phyloP scores from a whole-genome alignment of 805 yeast genomes.

The Barnettozyma sucrosica region DNA sequence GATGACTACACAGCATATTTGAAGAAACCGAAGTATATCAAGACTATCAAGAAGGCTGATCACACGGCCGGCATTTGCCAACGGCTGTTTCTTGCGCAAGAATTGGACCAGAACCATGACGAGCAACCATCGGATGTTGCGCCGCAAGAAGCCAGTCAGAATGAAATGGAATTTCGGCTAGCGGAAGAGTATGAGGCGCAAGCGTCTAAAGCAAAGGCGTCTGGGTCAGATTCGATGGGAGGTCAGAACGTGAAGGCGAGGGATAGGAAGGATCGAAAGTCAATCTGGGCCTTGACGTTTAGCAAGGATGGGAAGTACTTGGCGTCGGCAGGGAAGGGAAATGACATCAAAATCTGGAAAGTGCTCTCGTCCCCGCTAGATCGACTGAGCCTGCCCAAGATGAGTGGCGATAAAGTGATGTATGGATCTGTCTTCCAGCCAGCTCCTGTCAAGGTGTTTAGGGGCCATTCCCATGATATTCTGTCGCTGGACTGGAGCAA shows the following conservation, averaged over 20 bases:
- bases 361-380: slow-evolving; percentile 71
- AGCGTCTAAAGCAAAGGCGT: not conserved
- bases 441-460: slow-evolving; percentile 51
- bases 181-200: slow-evolving; percentile 6
- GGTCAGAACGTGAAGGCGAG: slow-evolving; percentile 11
- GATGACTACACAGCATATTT: slow-evolving; percentile 38
- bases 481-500: slow-evolving; percentile 84
- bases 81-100: slow-evolving; percentile 62
- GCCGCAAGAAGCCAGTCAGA: not conserved
- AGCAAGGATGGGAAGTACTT: slow-evolving; percentile 74
- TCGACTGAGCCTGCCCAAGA: slow-evolving; percentile 32
- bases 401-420: slow-evolving; percentile 15
- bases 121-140: not conserved
- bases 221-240: slow-evolving; percentile 7
- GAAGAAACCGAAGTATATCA: slow-evolving; percentile 50
- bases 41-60: slow-evolving; percentile 41
- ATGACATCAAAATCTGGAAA: slow-evolving; percentile 65
- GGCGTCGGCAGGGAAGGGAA: slow-evolving; percentile 81
- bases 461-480: slow-evolving; percentile 66
- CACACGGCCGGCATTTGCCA: slow-evolving; percentile 41
- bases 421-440: slow-evolving; percentile 79
- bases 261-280: slow-evolving; percentile 23
- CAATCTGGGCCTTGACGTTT: slow-evolving; percentile 73
- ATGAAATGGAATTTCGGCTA: slow-evolving; percentile 1
- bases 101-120: slow-evolving; percentile 32